These are phyloP conservation scores for Cinnamomum chago DNA, from an alignment of 164 flowering plant genomes.

Conservation along the genomic window DNA sequence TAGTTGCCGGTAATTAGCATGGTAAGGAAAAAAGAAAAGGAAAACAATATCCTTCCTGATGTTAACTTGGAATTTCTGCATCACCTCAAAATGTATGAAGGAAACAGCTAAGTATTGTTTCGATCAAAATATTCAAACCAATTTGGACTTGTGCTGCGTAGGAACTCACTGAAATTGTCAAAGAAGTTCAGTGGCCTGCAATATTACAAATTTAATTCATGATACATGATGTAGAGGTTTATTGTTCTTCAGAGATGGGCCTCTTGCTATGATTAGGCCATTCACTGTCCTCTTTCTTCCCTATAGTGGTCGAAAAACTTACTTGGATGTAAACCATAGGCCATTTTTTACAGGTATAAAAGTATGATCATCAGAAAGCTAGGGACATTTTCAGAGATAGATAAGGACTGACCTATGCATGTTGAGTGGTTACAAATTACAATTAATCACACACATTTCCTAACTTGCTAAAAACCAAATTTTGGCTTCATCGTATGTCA, in stretches of 20 bases:
- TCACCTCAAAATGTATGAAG: background rate
- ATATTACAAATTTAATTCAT: background rate
- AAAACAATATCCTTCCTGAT: too few species aligned
- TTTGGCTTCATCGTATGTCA: too few species aligned
- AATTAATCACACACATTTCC: too few species aligned
- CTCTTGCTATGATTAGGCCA: background rate
- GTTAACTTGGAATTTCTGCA: background rate
- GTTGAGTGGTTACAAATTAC: too few species aligned
- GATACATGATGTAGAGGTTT: too few species aligned
- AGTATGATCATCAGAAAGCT: background rate
- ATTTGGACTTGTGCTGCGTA: background rate
- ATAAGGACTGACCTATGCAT: too few species aligned
- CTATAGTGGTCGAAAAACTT: background rate
- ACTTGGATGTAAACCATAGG: background rate
- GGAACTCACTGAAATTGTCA: background rate
- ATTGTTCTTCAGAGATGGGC: background rate
- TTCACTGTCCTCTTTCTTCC: too few species aligned
- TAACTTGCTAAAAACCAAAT: too few species aligned
- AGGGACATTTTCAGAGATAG: too few species aligned
- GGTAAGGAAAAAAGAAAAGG: background rate
- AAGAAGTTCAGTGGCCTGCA: background rate
- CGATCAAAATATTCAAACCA: background rate
- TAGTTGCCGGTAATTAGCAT: background rate
- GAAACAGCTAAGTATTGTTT: too few species aligned
- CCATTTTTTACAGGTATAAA: background rate